Evolutionary conservation across 1,284 basidiomycete species (phyloP).

Genomic region (Sporisorium iseilematis-ciliati): DNA sequence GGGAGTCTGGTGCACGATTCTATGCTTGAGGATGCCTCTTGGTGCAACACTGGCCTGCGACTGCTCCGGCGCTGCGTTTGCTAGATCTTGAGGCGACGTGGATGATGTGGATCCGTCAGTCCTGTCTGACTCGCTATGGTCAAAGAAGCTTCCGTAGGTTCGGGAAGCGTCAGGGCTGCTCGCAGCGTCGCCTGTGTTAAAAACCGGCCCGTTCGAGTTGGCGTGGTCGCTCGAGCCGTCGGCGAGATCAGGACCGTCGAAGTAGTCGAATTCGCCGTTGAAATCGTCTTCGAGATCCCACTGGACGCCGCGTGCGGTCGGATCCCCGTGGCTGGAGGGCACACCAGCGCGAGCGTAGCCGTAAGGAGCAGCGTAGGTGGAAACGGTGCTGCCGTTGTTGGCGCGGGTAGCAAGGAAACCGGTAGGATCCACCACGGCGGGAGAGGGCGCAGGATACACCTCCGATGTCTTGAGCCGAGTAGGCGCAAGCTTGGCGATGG

Average conservation of each 20-base stretch:
- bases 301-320: constrained; percentile 53
- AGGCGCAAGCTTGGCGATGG: constrained; percentile 91
- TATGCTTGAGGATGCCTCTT: constrained; percentile 57
- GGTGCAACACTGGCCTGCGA: constrained; percentile 53
- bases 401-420: constrained; percentile 55
- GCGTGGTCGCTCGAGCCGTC: constrained; percentile 39
- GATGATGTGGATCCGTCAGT: constrained; percentile 49
- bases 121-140: constrained; percentile 55
- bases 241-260: constrained; percentile 74
- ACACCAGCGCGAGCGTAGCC: constrained; percentile 45
- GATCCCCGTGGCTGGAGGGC: constrained; percentile 32
- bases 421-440: constrained; percentile 76
- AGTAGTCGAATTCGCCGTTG: constrained; percentile 77
- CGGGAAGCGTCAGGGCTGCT: constrained; percentile 55
- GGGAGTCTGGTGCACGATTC: constrained; percentile 38
- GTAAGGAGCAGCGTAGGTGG: constrained; percentile 43
- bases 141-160: constrained; percentile 54
- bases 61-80: constrained; percentile 44
- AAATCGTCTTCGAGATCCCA: constrained; percentile 71
- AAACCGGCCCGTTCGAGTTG: constrained; percentile 44
- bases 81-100: constrained; percentile 54
- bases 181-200: constrained; percentile 56
- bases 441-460: constrained; percentile 70
- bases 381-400: constrained; percentile 45
- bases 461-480: constrained; percentile 86